Evolutionary conservation across 805 yeast species (phyloP).

Genomic region (Cyberlindnera meyerae): DNA sequence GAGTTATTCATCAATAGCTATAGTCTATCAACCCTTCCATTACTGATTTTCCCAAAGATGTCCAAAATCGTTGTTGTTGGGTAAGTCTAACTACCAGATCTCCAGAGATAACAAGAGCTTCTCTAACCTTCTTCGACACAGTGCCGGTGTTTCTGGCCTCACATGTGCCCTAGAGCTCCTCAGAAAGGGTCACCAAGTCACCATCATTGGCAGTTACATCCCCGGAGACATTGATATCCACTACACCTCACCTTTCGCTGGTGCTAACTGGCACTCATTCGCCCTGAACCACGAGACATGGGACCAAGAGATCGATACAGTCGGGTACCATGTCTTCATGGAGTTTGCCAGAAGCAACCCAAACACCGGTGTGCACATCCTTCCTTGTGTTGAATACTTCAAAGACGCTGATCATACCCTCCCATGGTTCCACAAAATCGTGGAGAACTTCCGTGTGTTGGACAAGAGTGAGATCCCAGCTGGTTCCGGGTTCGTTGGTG

Average conservation of each 20-base stretch:
- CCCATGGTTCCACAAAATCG: slow-evolving; percentile 48
- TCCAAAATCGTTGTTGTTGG: slow-evolving; percentile 17
- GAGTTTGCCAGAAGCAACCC: slow-evolving; percentile 44
- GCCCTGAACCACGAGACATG: slow-evolving; percentile 37
- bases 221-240: slow-evolving; percentile 54
- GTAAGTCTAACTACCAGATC: no score
- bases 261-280: slow-evolving; percentile 55
- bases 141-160: slow-evolving; percentile 53
- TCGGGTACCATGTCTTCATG: slow-evolving; percentile 44
- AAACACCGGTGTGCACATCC: slow-evolving; percentile 40
- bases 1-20: no score
- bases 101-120: no score
- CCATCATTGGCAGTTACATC: slow-evolving; percentile 39
- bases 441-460: slow-evolving; percentile 36
- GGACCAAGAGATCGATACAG: slow-evolving; percentile 40
- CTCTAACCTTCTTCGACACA: no score
- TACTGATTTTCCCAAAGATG: slow-evolving; percentile 8
- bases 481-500: slow-evolving; percentile 31
- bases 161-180: slow-evolving; percentile 44
- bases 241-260: slow-evolving; percentile 66
- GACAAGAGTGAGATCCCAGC: slow-evolving; percentile 27
- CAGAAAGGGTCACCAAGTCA: slow-evolving; percentile 36
- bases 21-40: no score
- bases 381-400: slow-evolving; percentile 17
- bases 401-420: slow-evolving; percentile 10